phyloP scores from a whole-genome alignment of 1,139 yeast species.

The Hyphopichia buzzinii region DNA sequence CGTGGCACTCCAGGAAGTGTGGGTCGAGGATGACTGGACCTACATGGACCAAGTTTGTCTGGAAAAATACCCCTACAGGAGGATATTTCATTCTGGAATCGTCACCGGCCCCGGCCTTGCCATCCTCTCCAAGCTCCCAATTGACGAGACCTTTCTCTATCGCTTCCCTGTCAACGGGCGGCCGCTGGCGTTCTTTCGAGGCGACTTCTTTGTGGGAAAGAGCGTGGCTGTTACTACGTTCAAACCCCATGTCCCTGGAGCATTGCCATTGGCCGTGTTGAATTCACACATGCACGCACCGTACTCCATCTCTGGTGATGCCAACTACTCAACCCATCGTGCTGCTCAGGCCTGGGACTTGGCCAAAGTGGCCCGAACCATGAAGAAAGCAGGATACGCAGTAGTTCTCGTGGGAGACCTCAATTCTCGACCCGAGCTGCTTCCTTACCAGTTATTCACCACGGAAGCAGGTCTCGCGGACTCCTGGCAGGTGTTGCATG shows the following conservation, averaged over 20 bases:
- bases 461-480: slow-evolving; percentile 69
- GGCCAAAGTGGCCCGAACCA: slow-evolving; percentile 59
- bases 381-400: slow-evolving; percentile 74
- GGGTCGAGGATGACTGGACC: slow-evolving; percentile 86
- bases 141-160: slow-evolving; percentile 71
- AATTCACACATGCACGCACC: slow-evolving; percentile 99
- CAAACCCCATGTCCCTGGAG: slow-evolving; percentile 43
- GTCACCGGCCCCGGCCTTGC: slow-evolving; percentile 93
- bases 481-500: slow-evolving; percentile 73
- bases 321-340: slow-evolving; percentile 85
- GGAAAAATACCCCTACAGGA: slow-evolving; percentile 55
- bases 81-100: slow-evolving; percentile 80
- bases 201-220: slow-evolving; percentile 98
- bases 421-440: slow-evolving; percentile 82
- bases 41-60: slow-evolving; percentile 50
- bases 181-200: slow-evolving; percentile 89
- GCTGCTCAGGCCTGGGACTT: slow-evolving; percentile 98
- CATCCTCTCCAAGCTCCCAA: slow-evolving; percentile 79
- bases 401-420: slow-evolving; percentile 91
- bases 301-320: slow-evolving; percentile 77
- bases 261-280: slow-evolving; percentile 67
- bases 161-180: slow-evolving; percentile 92
- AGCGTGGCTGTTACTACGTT: slow-evolving; percentile 76
- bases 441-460: slow-evolving; percentile 76
- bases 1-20: slow-evolving; percentile 87